phyloP scores from a whole-genome alignment of 2,329 filamentous ascomycete species.

The Xylaria digitata region DNA sequence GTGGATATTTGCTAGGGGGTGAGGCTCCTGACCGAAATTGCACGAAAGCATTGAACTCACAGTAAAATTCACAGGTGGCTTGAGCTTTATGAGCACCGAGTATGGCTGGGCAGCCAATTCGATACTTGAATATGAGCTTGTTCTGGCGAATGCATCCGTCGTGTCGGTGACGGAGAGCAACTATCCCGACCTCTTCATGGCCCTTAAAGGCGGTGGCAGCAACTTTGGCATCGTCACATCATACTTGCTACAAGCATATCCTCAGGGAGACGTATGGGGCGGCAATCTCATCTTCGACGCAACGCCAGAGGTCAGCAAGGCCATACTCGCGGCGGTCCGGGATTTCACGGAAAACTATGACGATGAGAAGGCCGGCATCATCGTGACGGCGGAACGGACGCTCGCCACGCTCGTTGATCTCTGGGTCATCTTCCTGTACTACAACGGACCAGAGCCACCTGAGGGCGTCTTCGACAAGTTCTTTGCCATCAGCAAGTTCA shows the following conservation, averaged over 20 bases:
- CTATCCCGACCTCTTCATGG: conserved; percentile 63
- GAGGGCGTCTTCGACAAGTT: conserved; percentile 67
- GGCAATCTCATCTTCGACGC: conserved; percentile 56
- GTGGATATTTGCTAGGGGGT: conserved; percentile 64
- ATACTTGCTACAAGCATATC: conserved; percentile 58
- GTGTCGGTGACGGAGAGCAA: conserved; percentile 56
- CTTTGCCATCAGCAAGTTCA: conserved; percentile 55
- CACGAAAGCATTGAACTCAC: conserved; percentile 11
- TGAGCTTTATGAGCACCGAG: conserved; percentile 63
- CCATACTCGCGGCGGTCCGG: conserved; percentile 60
- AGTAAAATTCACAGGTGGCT: conserved; percentile 56
- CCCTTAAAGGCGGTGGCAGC: conserved; percentile 66
- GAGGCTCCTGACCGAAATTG: conserved; percentile 56
- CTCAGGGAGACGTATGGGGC: conserved; percentile 56
- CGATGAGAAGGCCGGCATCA: conserved; percentile 70
- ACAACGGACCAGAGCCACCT: conserved; percentile 67
- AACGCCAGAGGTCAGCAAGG: conserved; percentile 46
- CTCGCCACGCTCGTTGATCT: conserved; percentile 58
- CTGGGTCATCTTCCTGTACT: conserved; percentile 72
- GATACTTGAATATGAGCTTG: conserved; percentile 62
- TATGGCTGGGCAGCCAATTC: conserved; percentile 64
- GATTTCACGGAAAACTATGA: conserved; percentile 69
- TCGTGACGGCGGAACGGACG: conserved; percentile 64
- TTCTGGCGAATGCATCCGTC: conserved; percentile 62
- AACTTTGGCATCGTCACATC: conserved; percentile 65